Evolutionary conservation across 306 rosid species (phyloP), one percentile per base, ranked within the genome.

Genomic region (Cicer arietinum): DNA sequence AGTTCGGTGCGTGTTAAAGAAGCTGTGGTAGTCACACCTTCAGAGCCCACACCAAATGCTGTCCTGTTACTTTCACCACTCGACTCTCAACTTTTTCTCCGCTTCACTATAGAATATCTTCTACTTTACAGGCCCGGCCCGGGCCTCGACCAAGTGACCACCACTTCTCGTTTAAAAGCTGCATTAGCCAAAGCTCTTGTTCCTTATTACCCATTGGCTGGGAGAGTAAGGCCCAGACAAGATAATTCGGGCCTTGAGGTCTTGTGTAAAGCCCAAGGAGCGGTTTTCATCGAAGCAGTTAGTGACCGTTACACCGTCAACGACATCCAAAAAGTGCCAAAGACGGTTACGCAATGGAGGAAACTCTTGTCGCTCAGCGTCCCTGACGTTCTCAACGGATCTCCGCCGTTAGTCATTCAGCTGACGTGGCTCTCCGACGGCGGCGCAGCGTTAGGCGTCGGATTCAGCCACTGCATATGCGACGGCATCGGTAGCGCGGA

Each of bases 11-110:
- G 79, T 35, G 83, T 90, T 37, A 87, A 87, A 77, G 90, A 88
- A 47, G 92, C 86, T 1, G 81, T 75, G 7, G 70, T 91, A 8
- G 67, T 94, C 13, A 76, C 83, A 0, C 98, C 98, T 9, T 80
- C 91, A 10, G 91, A 85, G 7, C 91, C 92, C 66, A 88, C 91
- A 45, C 96, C 97, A 4, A 4, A 50, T n/a, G 65, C 76, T 51
- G 75, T 86, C 6, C 89, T 94, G 30, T 1, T 76, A 2, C 97
- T 94, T 51, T 94, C 98, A 0, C 74, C 97, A 18, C 25, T 94
- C 4, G 98, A 94, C 51, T 94, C 97, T 1, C 98, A 94, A 53
- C 96, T 86, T 81, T 94, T 94, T 77, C 91, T 94, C 22, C 97
- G 97, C 22, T 94, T 94, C 86, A 88, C 91, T 6, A 84, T 91